Conservation (phyloP, 2,329 filamentous ascomycete genomes). For the Claviceps sp. region DNA sequence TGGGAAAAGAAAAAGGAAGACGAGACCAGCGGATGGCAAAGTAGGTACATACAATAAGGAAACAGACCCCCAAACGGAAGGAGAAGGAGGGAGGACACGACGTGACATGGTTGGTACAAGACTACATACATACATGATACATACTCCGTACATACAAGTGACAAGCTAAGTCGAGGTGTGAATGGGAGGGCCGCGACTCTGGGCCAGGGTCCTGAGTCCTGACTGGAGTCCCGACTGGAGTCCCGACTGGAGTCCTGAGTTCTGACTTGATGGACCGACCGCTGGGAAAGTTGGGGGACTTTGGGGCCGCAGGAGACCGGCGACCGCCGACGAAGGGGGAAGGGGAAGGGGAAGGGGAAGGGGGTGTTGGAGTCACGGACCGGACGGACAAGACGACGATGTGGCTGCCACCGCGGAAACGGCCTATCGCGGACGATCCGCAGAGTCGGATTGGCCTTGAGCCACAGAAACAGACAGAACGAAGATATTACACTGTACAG, state of each 20-base stretch:
- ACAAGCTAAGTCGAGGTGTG: background rate
- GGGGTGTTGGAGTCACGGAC: background rate
- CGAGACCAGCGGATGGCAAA: constrained; percentile 4
- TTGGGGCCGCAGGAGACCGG: background rate
- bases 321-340: background rate
- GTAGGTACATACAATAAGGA: constrained; percentile 5
- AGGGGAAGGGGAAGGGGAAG: no score
- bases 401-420: background rate
- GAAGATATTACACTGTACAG: background rate
- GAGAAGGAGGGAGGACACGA: constrained; percentile 3
- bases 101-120: constrained; percentile 5
- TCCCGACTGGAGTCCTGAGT: background rate
- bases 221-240: background rate
- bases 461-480: background rate
- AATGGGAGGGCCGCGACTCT: constrained; percentile 7
- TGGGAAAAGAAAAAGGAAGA: constrained; percentile 4
- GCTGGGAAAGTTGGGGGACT: background rate
- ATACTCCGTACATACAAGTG: no score
- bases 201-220: constrained; percentile 1
- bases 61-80: constrained; percentile 6
- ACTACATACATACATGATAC: no score
- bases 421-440: background rate
- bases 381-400: background rate
- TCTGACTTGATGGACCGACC: background rate
- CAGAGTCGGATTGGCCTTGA: constrained; percentile 5